Conservation (phyloP, 2,329 filamentous ascomycete species). For the Pseudocercospora ulei region DNA sequence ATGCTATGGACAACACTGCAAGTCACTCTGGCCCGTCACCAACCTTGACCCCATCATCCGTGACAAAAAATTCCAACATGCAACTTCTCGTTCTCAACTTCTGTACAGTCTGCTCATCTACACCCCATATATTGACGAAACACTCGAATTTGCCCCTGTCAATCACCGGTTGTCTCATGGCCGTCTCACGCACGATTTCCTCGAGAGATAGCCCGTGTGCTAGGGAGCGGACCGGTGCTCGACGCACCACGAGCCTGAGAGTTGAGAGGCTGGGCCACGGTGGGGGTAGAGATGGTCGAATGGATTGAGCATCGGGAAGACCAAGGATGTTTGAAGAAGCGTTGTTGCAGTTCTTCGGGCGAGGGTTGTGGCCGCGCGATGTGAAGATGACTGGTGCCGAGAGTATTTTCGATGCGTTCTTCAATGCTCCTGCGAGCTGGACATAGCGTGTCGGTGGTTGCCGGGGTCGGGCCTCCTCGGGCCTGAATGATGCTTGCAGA, state of each 20-base stretch:
- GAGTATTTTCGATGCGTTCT: constrained; percentile 18
- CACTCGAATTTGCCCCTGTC: constrained; percentile 33
- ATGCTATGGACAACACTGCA: too few relatives aligned
- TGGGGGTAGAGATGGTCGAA: constrained; percentile 27
- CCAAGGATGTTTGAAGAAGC: constrained; percentile 7
- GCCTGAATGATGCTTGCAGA: constrained; percentile 13
- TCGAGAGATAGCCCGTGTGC: constrained; percentile 34
- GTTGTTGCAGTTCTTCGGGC: constrained; percentile 8
- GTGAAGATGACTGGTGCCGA: constrained; percentile 28
- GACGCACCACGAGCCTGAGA: constrained; percentile 32
- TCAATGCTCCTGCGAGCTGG: constrained; percentile 23
- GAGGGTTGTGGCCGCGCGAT: constrained; percentile 15
- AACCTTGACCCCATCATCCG: constrained; percentile 19
- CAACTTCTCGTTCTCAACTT: constrained; percentile 18
- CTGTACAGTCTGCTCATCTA: constrained; percentile 23
- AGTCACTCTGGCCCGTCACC: constrained; percentile 15
- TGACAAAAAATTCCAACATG: constrained; percentile 26
- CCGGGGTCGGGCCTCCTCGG: constrained; percentile 3
- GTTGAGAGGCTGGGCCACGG: constrained; percentile 30
- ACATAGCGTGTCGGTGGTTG: constrained; percentile 15
- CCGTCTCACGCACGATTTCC: constrained; percentile 34
- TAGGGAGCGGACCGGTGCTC: constrained; percentile 34
- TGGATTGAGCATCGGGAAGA: constrained; percentile 13
- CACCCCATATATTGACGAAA: constrained; percentile 27
- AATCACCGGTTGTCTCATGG: constrained; percentile 34